Evolutionary conservation across 805 yeast genomes (phyloP), one percentile per base, ranked within the genome.

Genomic region (Yamadazyma tumulicola): DNA sequence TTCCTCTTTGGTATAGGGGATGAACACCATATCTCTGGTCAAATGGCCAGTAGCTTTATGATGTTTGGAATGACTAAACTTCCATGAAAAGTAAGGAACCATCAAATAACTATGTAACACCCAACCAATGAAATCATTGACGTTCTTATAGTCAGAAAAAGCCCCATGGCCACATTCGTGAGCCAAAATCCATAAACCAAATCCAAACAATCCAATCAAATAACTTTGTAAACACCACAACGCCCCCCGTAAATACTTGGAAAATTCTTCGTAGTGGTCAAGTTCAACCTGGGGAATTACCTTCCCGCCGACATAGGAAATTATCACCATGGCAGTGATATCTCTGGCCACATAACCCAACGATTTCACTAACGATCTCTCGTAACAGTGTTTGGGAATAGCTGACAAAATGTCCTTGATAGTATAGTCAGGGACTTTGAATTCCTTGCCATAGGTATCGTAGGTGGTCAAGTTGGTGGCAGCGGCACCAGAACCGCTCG

Each of bases 101-200:
- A 74, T 56, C 42, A 67, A 56, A 48, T 71, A 75, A 28, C 80
- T 74, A 52, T 77, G 82, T 31, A 77, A 54, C 19, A 73, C 67
- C 82, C 81, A 77, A 34, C 83, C 83, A 38, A 74, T 69, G 18
- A 67, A 51, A 51, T 76, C 80, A 48, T 77, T 77, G 34, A 77
- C 64, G 48, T 53, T 54, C 38, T 61, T 65, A 48, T 73, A 73
- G 46, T 76, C 79, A 24, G 77, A 69, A 51, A 77, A 77, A 13
- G 81, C 81, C 34, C 70, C 72, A 52, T 77, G 83, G 26, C 82
- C 81, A 63, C 82, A 77, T 57, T 75, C 81, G 52, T 75, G 81
- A 30, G 79, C 80, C 52, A 77, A 55, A 42, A 77, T 73, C 82
- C 81, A 77, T 33, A 75, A 54, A 28, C 83, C 82, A 37, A 74